phyloP scores from a whole-genome alignment of 495 filamentous ascomycete species.

The Xylaria intraflava region DNA sequence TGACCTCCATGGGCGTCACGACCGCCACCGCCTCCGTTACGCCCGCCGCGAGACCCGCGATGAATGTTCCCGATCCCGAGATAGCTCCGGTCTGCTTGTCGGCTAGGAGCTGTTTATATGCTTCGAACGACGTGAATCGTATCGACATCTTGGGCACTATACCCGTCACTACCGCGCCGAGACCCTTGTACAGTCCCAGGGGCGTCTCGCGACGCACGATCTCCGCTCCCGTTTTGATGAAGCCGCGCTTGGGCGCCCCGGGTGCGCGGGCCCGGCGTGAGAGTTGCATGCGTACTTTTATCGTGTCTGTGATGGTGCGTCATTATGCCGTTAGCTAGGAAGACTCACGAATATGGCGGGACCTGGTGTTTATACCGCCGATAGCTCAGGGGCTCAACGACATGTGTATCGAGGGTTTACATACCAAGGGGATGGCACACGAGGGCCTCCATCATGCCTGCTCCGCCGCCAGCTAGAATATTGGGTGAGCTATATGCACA shows the following conservation, averaged over 20 bases:
- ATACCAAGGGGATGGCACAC: slow-evolving; percentile 91
- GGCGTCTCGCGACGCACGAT: slow-evolving; percentile 88
- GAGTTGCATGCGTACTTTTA: slow-evolving; percentile 99
- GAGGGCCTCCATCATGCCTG: slow-evolving; percentile 98
- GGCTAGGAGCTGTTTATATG: slow-evolving; percentile 79
- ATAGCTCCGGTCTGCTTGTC: slow-evolving; percentile 62
- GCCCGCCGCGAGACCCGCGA: slow-evolving; percentile 86
- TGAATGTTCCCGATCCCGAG: slow-evolving; percentile 70
- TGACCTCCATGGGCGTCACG: slow-evolving; percentile 96
- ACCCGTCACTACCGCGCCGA: slow-evolving; percentile 90
- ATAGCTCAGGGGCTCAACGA: not conserved
- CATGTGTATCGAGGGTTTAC: slow-evolving; percentile 13
- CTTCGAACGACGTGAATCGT: slow-evolving; percentile 95
- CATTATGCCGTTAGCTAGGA: slow-evolving; percentile 2
- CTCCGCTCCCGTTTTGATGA: slow-evolving; percentile 77
- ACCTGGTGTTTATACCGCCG: not conserved
- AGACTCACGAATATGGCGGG: not conserved
- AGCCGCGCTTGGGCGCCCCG: slow-evolving; percentile 78
- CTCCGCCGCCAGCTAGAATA: slow-evolving; percentile 82
- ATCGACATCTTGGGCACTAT: slow-evolving; percentile 99
- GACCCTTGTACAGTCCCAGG: slow-evolving; percentile 89
- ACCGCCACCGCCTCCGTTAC: slow-evolving; percentile 94
- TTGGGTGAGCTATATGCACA: slow-evolving; percentile 20
- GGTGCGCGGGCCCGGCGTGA: slow-evolving; percentile 76
- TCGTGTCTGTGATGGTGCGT: slow-evolving; percentile 56